phyloP scores from a whole-genome alignment of 2,329 filamentous ascomycete genomes.

The Colletotrichum cordylinicola region DNA sequence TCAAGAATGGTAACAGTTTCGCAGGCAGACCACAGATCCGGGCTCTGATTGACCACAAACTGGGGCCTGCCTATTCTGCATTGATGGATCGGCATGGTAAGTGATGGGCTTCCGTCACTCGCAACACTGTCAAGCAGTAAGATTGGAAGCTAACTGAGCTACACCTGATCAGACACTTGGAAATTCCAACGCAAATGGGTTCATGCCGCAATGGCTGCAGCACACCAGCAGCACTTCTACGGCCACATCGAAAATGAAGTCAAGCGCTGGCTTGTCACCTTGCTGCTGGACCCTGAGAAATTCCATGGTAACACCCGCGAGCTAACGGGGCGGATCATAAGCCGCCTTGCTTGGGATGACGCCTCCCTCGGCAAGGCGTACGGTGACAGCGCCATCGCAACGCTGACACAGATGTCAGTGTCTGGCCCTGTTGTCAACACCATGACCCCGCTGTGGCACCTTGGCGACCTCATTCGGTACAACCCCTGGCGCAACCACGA shows the following conservation, averaged over 20 bases:
- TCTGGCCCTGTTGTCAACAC: slow-evolving; percentile 57
- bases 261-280: slow-evolving; percentile 49
- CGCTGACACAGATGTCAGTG: slow-evolving; percentile 57
- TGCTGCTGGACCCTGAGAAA: slow-evolving; percentile 50
- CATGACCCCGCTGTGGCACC: slow-evolving; percentile 51
- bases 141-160: neutral
- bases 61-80: slow-evolving; percentile 52
- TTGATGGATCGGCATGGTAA: slow-evolving; percentile 56
- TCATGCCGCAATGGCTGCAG: slow-evolving; percentile 52
- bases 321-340: slow-evolving; percentile 56
- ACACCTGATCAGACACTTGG: slow-evolving; percentile 45
- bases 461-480: slow-evolving; percentile 40
- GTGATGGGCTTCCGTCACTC: slow-evolving; percentile 15
- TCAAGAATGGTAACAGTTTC: slow-evolving; percentile 56
- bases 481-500: slow-evolving; percentile 57
- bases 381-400: slow-evolving; percentile 51
- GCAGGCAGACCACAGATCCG: slow-evolving; percentile 56
- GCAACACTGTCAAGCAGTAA: neutral
- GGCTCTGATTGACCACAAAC: slow-evolving; percentile 54
- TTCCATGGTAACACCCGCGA: slow-evolving; percentile 53
- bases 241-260: slow-evolving; percentile 54
- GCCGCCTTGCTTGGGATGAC: slow-evolving; percentile 55
- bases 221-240: slow-evolving; percentile 47
- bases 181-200: slow-evolving; percentile 56
- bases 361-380: slow-evolving; percentile 50